Evolutionary conservation across 108 stramenopile genomes (phyloP), one percentile per base, ranked within the genome.

Genomic region (Epipyxis sp.): DNA sequence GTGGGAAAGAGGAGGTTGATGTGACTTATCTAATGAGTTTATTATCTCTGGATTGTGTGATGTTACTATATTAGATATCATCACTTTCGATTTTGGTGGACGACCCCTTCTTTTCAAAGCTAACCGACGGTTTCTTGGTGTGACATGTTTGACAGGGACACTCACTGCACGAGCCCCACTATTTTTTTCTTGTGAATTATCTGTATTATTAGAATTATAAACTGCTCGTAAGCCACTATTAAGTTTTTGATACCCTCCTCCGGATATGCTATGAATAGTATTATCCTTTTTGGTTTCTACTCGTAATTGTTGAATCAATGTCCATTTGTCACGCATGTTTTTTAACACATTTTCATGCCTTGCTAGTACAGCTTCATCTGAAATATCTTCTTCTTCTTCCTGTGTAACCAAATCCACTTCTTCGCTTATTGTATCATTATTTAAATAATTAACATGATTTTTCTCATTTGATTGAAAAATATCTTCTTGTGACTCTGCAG

Each of bases 1-100:
- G n/a, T n/a, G n/a, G n/a, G n/a, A n/a, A n/a, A n/a, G n/a, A n/a
- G n/a, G 46, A 6, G 20, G 46, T 50, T 50, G 6, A 50, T 50
- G 46, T 6, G 20, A 50, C 46, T 50, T 20, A 50, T 13, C 46
- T 50, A 50, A 50, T 50, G 13, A 50, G 46, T 50, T 20, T 6
- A 6, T 50, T 6, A 6, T 50, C 46, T 50, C 6, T 6, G 46
- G 46, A 50, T 50, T 6, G 46, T 13, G 46, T 13, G n/a, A n/a
- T n/a, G n/a, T n/a, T n/a, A n/a, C n/a, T n/a, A n/a, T n/a, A n/a
- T n/a, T n/a, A n/a, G n/a, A n/a, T n/a, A n/a, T n/a, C n/a, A n/a
- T n/a, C n/a, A n/a, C n/a, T n/a, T n/a, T 6, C 46, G 34, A 65
- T 32, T 65, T 65, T 3, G 61, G 61, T 65, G 61, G 61, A 32